These are phyloP conservation scores for Solanum hybrid DNA, from an alignment of 305 asterid species.

Conservation along the genomic window DNA sequence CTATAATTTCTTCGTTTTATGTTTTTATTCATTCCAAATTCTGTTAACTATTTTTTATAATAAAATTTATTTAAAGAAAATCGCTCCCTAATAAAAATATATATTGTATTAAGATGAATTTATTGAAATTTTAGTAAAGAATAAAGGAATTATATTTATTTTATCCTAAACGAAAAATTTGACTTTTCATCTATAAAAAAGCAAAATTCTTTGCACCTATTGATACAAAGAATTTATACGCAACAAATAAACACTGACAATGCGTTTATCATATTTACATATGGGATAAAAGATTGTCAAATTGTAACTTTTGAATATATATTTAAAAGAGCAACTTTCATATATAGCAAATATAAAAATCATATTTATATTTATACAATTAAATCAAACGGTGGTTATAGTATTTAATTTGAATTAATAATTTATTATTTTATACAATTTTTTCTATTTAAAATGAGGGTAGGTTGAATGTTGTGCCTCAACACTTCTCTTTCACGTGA, in stretches of 20 bases:
- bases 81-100: too few relatives aligned
- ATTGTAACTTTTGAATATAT: not conserved
- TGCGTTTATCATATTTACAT: not conserved
- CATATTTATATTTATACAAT: too few relatives aligned
- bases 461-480: not conserved
- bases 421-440: too few relatives aligned
- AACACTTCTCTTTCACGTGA: not conserved
- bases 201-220: not conserved
- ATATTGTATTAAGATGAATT: not conserved
- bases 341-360: too few relatives aligned
- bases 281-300: not conserved
- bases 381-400: too few relatives aligned
- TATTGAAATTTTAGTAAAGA: not conserved
- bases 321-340: too few relatives aligned
- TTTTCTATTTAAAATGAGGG: not conserved
- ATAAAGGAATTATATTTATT: not conserved
- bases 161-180: not conserved
- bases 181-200: not conserved
- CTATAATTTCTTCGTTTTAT: not conserved
- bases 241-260: not conserved
- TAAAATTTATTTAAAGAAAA: not conserved
- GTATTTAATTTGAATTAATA: too few relatives aligned
- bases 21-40: not conserved
- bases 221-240: not conserved
- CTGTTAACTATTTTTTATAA: not conserved